phyloP scores from a whole-genome alignment of 345 rosid genomes.

The Bruguiera sexangula region DNA sequence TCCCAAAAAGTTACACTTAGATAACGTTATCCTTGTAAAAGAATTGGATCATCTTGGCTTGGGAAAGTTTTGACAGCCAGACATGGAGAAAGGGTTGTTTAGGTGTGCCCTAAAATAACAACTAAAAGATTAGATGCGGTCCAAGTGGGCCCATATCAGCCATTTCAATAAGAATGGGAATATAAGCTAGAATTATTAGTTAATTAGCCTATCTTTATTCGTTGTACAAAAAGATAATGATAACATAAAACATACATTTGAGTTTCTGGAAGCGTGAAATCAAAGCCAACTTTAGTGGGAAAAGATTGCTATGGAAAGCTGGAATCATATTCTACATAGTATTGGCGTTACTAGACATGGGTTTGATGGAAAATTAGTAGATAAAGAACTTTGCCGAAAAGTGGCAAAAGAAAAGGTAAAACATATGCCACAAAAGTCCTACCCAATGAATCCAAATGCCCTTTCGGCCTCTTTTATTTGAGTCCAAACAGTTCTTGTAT shows the following conservation, averaged over 20 bases:
- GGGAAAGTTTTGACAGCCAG: neutral
- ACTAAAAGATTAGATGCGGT: too few relatives aligned
- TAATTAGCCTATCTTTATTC: too few relatives aligned
- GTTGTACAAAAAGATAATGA: too few relatives aligned
- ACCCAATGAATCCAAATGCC: too few relatives aligned
- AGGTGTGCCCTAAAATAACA: too few relatives aligned
- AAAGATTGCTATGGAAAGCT: neutral
- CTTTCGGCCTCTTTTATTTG: too few relatives aligned
- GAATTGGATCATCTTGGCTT: neutral
- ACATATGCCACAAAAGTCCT: neutral
- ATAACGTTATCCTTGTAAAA: neutral
- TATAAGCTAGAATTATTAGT: too few relatives aligned
- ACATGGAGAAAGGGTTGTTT: too few relatives aligned
- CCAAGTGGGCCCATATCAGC: too few relatives aligned
- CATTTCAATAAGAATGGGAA: too few relatives aligned
- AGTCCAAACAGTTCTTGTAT: neutral
- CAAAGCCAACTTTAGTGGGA: slow-evolving; percentile 24
- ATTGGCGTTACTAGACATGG: neutral
- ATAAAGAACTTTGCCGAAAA: neutral
- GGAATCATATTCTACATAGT: slow-evolving; percentile 9
- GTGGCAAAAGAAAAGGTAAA: neutral
- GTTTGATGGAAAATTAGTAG: neutral
- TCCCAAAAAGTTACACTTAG: neutral
- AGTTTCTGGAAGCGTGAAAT: slow-evolving; percentile 4
- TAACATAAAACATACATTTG: too few relatives aligned